These are phyloP conservation scores for Fimicolochytrium jonesii DNA, from an alignment of 192 early-diverging fungal species.

Conservation along the genomic window DNA sequence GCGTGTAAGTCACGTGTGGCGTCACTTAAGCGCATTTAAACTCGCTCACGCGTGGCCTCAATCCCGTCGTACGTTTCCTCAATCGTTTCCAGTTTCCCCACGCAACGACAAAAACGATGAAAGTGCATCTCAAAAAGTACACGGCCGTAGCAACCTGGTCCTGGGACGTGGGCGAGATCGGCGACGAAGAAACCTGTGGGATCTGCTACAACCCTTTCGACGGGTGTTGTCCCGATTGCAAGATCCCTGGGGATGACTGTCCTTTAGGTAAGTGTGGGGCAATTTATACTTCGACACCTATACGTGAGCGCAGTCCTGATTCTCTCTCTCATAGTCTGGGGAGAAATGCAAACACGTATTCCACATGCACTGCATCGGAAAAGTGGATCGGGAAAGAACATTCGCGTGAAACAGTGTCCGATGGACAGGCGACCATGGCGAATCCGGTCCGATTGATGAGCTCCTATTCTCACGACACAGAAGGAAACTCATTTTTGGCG, in stretches of 20 bases:
- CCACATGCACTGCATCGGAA: conserved; percentile 85
- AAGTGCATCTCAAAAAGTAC: conserved; percentile 46
- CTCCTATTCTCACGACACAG: too few relatives aligned
- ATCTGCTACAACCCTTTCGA: conserved; percentile 88
- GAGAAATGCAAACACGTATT: conserved; percentile 89
- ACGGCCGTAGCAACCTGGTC: conserved; percentile 79
- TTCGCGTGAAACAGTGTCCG: conserved; percentile 76
- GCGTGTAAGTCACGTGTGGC: too few relatives aligned
- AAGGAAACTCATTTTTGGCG: too few relatives aligned
- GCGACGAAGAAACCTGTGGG: conserved; percentile 86
- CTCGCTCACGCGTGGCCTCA: too few relatives aligned
- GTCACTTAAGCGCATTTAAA: too few relatives aligned
- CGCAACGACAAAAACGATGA: not conserved
- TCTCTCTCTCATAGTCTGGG: conserved; percentile 59
- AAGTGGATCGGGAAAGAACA: conserved; percentile 50
- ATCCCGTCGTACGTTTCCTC: too few relatives aligned
- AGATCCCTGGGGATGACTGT: conserved; percentile 82
- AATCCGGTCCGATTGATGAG: conserved; percentile 11
- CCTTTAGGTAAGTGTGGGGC: conserved; percentile 55
- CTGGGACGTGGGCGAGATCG: conserved; percentile 70
- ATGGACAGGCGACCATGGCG: conserved; percentile 80
- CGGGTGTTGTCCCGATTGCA: conserved; percentile 79
- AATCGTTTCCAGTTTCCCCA: too few relatives aligned
- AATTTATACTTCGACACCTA: too few relatives aligned
- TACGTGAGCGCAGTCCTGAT: too few relatives aligned